Evolutionary conservation across 1,284 basidiomycete genomes (phyloP).

Genomic region (Amylostereum areolatum): DNA sequence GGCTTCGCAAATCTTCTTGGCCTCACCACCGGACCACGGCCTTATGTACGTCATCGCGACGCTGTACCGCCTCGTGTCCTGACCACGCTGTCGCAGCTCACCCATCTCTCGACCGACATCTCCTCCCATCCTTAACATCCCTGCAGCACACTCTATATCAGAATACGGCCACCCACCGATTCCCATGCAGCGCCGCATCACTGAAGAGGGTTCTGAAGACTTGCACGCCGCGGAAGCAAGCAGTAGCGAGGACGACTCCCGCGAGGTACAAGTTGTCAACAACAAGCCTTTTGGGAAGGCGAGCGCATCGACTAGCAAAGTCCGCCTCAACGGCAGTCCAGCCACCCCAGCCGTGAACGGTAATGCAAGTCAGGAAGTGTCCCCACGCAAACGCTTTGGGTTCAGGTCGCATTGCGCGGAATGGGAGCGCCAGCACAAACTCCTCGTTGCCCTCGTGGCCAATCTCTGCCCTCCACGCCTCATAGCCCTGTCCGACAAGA

Average conservation of each 20-base stretch:
- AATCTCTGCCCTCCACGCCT: background rate
- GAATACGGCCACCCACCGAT: constrained; percentile 32
- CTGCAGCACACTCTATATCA: constrained; percentile 53
- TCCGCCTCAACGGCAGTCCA: background rate
- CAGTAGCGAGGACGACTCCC: constrained; percentile 27
- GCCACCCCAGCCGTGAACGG: background rate
- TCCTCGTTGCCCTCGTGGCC: constrained; percentile 2
- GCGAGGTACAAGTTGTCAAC: constrained; percentile 45
- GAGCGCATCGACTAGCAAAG: background rate
- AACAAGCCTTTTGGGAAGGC: constrained; percentile 46
- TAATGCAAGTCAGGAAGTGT: background rate
- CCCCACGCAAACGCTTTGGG: background rate
- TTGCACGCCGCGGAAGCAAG: constrained; percentile 29
- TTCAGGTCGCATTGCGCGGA: background rate
- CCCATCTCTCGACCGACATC: constrained; percentile 1
- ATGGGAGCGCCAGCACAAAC: background rate
- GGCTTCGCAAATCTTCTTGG: constrained; percentile 41
- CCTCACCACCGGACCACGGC: background rate
- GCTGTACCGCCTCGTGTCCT: background rate
- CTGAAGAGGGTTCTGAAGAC: constrained; percentile 32
- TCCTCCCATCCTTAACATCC: constrained; percentile 30
- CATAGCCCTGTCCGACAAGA: background rate
- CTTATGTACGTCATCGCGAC: constrained; percentile 4
- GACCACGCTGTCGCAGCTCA: background rate
- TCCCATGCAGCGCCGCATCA: constrained; percentile 28